Evolutionary conservation across 2,329 filamentous ascomycete species (phyloP).

Genomic region (Pseudogymnoascus sp.): DNA sequence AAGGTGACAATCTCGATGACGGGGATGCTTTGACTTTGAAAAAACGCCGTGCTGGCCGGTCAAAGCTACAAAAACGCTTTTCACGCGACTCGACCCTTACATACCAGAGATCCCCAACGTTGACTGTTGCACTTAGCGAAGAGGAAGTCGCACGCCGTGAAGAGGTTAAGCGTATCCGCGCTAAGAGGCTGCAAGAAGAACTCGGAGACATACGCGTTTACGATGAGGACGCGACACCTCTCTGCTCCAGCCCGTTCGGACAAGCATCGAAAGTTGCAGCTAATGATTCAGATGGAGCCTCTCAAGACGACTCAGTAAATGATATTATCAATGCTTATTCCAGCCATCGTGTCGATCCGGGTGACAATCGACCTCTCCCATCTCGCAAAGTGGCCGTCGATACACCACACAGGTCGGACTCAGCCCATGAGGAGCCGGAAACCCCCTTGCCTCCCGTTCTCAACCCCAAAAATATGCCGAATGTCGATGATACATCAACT

Average conservation of each 20-base stretch:
- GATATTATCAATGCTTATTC: conserved; percentile 13
- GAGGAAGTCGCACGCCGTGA: conserved; percentile 47
- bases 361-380: conserved; percentile 9
- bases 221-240: conserved; percentile 28
- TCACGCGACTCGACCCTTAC: conserved; percentile 34
- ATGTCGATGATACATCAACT: conserved; percentile 17
- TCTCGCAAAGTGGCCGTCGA: background rate
- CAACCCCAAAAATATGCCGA: conserved; percentile 20
- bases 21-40: conserved; percentile 33
- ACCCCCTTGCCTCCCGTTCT: conserved; percentile 19
- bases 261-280: background rate
- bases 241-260: conserved; percentile 14
- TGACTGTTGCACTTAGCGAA: conserved; percentile 36
- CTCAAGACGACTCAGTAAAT: conserved; percentile 14
- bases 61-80: conserved; percentile 34
- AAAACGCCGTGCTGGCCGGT: conserved; percentile 38
- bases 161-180: conserved; percentile 46
- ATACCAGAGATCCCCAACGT: conserved; percentile 33
- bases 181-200: conserved; percentile 50
- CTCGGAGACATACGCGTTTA: conserved; percentile 38
- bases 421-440: background rate
- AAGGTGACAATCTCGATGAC: conserved; percentile 14
- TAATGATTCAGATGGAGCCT: background rate
- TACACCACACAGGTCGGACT: background rate
- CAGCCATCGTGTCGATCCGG: conserved; percentile 8